Evolutionary conservation across 2,329 filamentous ascomycete genomes (phyloP), one percentile per base, ranked within the genome.

Genomic region (Cercospora canescens): DNA sequence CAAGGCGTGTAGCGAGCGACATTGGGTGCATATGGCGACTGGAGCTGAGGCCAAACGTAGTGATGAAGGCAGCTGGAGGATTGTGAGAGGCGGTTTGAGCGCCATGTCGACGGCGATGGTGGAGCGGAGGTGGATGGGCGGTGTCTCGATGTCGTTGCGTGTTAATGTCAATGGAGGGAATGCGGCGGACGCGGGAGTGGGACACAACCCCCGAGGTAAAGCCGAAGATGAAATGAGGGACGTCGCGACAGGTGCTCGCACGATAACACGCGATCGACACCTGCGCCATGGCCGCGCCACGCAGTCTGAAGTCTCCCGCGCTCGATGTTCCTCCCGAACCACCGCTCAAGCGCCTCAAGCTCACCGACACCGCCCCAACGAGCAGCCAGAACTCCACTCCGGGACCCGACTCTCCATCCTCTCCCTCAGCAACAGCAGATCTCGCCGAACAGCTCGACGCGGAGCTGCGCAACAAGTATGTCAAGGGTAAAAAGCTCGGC

Each of bases 401-500:
- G 18, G 60, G 52, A 48, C 65, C 67, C 60, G 48, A 63, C 28
- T 63, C 65, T 24, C 62, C 63, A 5, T 55, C 66, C 4, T 61
- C 67, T 16, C 64, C 65, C n/a, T 35, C 61, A 14, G 56, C 56
- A 48, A 67, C 65, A 35, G 70, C 71, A 48, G 76, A 85, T 67
- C 73, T 84, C 4, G 81, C 82, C 11, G 82, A 83, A 69, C 79
- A 82, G 66, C 80, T 84, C 70, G 84, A 85, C 70, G 77, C 80
- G 8, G 74, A 80, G 37, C 79, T 82, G 75, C 93, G 93, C 79
- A 86, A 87, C 71, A 96, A 95, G 83, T 99, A 97, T 78, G 87
- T 95, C 71, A 96, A 96, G 83, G 92, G 92, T 75, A 93, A 91
- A 78, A 95, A 95, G 77, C 88, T 99, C 67, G 95, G 95, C 78